Conservation (phyloP, 2,329 filamentous ascomycete genomes). For the Nothopassalora personata region DNA sequence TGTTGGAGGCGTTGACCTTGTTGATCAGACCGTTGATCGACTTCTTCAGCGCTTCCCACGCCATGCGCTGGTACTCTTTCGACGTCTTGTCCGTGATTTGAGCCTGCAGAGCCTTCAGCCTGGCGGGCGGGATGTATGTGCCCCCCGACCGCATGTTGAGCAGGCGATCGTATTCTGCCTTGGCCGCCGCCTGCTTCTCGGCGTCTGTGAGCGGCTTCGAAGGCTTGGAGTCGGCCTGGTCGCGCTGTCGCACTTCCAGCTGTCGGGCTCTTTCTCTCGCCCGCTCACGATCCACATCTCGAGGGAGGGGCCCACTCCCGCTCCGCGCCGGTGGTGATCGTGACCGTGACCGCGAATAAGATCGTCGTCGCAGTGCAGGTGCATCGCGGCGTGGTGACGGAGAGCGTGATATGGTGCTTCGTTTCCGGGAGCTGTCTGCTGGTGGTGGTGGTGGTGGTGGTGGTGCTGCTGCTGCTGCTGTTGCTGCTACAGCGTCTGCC, state of each 20-base stretch:
- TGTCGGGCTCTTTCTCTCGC: conserved; percentile 51
- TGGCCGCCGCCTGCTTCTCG: conserved; percentile 80
- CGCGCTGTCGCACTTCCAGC: conserved; percentile 41
- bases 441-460: no score
- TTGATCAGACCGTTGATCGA: conserved; percentile 98
- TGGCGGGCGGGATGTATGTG: conserved; percentile 90
- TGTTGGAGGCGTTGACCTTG: conserved; percentile 97
- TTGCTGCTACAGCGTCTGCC: conserved; percentile 2
- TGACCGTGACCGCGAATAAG: conserved; percentile 21
- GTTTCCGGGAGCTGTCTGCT: conserved; percentile 28
- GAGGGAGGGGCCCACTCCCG: conserved; percentile 39
- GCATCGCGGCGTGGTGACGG: conserved; percentile 33
- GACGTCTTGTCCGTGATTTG: conserved; percentile 95
- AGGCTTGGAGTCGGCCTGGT: conserved; percentile 36
- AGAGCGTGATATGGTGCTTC: conserved; percentile 29
- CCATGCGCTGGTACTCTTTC: conserved; percentile 98
- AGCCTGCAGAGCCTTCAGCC: conserved; percentile 83
- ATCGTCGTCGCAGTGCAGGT: conserved; percentile 28
- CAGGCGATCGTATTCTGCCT: conserved; percentile 90
- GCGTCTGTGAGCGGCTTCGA: conserved; percentile 62
- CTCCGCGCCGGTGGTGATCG: conserved; percentile 19
- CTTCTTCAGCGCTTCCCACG: conserved; percentile 98
- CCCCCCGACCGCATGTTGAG: conserved; percentile 89
- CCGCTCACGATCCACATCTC: conserved; percentile 46
- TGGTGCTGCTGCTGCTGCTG: no score